phyloP scores from a whole-genome alignment of 2,329 filamentous ascomycete genomes.

The Colletotrichum liaoningense region DNA sequence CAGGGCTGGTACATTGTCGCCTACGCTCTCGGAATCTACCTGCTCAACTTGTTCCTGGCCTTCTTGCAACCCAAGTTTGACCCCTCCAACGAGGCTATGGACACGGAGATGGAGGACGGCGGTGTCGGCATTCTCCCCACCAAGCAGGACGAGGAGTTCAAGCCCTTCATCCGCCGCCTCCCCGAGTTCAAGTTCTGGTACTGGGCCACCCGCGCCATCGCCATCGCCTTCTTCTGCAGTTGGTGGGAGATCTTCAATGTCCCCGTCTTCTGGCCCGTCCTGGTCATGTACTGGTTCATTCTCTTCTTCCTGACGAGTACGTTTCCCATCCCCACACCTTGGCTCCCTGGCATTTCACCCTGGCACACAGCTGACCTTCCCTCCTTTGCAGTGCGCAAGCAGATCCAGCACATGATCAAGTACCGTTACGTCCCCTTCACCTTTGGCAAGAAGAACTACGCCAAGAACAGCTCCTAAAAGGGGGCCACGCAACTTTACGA shows the following conservation, averaged over 20 bases:
- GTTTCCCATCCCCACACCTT: constrained; percentile 49
- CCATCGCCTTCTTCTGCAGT: constrained; percentile 86
- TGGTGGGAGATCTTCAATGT: constrained; percentile 97
- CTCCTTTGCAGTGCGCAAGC: constrained; percentile 83
- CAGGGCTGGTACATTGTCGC: constrained; percentile 99
- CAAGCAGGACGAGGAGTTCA: constrained; percentile 97
- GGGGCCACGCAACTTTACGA: not conserved
- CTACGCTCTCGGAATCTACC: constrained; percentile 98
- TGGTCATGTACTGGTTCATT: constrained; percentile 99
- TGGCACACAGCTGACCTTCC: constrained; percentile 1
- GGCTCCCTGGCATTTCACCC: not conserved
- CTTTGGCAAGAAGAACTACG: constrained; percentile 87
- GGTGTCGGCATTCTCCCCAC: constrained; percentile 85
- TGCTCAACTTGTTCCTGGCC: constrained; percentile 98
- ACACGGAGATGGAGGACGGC: constrained; percentile 97
- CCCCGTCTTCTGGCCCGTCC: constrained; percentile 97
- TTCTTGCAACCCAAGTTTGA: constrained; percentile 99
- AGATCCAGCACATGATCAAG: constrained; percentile 99
- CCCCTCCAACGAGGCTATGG: constrained; percentile 88
- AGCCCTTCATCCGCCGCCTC: constrained; percentile 93
- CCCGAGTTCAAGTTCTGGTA: constrained; percentile 99
- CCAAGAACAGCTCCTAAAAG: constrained; percentile 66
- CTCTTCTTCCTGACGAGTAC: constrained; percentile 94
- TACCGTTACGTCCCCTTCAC: constrained; percentile 98
- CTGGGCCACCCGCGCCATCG: constrained; percentile 87